phyloP scores from a whole-genome alignment of 306 rosid species.

The Comarum palustre region DNA sequence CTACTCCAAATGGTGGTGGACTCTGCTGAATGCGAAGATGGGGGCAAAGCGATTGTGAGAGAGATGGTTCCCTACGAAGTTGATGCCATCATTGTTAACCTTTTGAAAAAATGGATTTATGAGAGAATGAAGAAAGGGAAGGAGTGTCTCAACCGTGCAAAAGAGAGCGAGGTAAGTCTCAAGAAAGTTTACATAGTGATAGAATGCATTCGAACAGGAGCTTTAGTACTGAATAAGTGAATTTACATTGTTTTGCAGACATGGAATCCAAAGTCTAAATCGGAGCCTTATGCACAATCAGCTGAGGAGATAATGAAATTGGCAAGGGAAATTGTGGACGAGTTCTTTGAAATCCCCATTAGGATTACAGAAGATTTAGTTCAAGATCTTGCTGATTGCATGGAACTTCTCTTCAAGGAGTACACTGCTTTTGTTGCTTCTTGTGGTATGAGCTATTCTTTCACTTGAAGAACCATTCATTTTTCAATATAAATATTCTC shows the following conservation, averaged over 20 bases:
- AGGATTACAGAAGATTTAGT: conserved; percentile 71
- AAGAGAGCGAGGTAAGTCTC: conserved; percentile 74
- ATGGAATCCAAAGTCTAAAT: conserved; percentile 94
- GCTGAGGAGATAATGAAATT: conserved; percentile 58
- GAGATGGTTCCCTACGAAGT: conserved; percentile 91
- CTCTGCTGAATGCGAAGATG: conserved; percentile 63
- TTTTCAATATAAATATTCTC: neutral
- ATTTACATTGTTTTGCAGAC: conserved; percentile 41
- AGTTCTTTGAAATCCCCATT: conserved; percentile 72
- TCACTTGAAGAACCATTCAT: neutral
- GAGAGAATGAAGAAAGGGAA: conserved; percentile 51
- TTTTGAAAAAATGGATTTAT: conserved; percentile 64
- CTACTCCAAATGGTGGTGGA: conserved; percentile 83
- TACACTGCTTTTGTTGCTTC: conserved; percentile 70
- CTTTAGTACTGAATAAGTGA: neutral
- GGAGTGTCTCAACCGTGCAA: conserved; percentile 52
- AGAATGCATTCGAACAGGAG: neutral
- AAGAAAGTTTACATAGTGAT: neutral
- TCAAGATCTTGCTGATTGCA: conserved; percentile 68
- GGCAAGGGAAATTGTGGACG: conserved; percentile 53
- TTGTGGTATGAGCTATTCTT: conserved; percentile 51
- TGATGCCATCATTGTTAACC: conserved; percentile 63
- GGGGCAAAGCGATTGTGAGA: conserved; percentile 56
- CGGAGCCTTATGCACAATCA: conserved; percentile 74
- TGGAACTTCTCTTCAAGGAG: conserved; percentile 58